These are phyloP conservation scores for Citrullus mucosospermus DNA, from an alignment of 306 rosid genomes.

Conservation along the genomic window DNA sequence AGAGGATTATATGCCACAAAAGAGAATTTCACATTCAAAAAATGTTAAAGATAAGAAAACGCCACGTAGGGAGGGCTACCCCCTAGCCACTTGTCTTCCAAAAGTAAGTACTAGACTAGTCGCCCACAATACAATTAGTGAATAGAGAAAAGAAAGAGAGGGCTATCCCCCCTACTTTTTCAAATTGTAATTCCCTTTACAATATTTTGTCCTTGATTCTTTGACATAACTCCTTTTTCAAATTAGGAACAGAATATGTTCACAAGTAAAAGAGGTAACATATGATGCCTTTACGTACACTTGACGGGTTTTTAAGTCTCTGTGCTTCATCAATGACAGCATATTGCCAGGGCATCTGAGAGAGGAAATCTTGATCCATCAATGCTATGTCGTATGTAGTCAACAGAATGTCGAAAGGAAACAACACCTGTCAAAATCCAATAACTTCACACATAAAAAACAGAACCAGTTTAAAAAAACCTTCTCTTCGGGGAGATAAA, in stretches of 20 bases:
- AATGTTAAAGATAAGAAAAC: no score
- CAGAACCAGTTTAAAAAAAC: neutral
- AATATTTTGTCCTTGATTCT: neutral
- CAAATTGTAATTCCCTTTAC: neutral
- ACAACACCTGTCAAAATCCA: conserved; percentile 36
- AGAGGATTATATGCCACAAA: no score
- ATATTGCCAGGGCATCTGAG: conserved; percentile 90
- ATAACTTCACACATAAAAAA: conserved; percentile 9
- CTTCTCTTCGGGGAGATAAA: neutral
- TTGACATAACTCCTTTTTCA: neutral
- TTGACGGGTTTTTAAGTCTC: conserved; percentile 82
- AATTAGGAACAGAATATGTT: neutral
- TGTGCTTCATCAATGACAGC: conserved; percentile 94
- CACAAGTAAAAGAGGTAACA: neutral
- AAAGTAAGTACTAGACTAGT: no score
- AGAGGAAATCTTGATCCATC: conserved; percentile 87
- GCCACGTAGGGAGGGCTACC: no score
- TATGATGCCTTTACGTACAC: conserved; percentile 44
- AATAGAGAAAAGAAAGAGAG: no score
- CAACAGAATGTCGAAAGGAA: conserved; percentile 79
- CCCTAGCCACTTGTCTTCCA: no score
- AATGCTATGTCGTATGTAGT: conserved; percentile 79
- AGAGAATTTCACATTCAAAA: no score
- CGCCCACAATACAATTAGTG: no score
- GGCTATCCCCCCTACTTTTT: neutral